Evolutionary conservation across 2,329 filamentous ascomycete species (phyloP).

Genomic region (Polytolypa hystricis): DNA sequence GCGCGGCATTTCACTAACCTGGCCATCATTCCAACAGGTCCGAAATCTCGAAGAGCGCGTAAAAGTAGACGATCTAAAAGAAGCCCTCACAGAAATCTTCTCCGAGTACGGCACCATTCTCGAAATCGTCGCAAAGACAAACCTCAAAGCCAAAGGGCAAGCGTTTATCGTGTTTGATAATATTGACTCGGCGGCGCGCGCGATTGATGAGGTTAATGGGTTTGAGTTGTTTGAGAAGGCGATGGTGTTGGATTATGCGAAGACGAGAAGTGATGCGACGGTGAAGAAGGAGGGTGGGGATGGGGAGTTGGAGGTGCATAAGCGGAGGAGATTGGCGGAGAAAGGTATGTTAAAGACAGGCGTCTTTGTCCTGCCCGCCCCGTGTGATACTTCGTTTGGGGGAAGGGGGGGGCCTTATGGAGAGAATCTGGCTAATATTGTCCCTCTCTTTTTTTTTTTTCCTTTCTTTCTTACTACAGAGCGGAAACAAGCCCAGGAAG

Average conservation of each 20-base stretch:
- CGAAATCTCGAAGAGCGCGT: conserved; percentile 89
- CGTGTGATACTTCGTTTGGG: background rate
- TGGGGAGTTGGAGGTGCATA: conserved; percentile 80
- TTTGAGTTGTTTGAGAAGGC: conserved; percentile 90
- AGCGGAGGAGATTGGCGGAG: conserved; percentile 70
- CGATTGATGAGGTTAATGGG: conserved; percentile 80
- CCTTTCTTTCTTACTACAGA: conserved; percentile 32
- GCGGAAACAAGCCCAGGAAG: conserved; percentile 71
- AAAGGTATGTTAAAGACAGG: conserved; percentile 61
- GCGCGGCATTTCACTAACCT: no score
- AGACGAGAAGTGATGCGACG: conserved; percentile 75
- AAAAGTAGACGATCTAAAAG: conserved; percentile 65
- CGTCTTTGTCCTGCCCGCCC: conserved; percentile 6
- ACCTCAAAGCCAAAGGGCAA: conserved; percentile 85
- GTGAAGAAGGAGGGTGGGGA: conserved; percentile 61
- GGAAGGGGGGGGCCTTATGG: no score
- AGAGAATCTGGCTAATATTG: no score
- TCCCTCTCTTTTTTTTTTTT: conserved; percentile 8
- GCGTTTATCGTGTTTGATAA: conserved; percentile 87
- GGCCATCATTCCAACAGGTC: conserved; percentile 29
- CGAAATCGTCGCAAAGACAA: conserved; percentile 79
- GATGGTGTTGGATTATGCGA: conserved; percentile 74
- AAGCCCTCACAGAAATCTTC: conserved; percentile 67
- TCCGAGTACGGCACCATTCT: conserved; percentile 77
- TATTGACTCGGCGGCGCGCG: conserved; percentile 64